A percentile compares a stretch with the other conserved stretches of the same genome.
phyloP scores from a whole-genome alignment of 1,139 yeast genomes.

The Pneumocystis canis region DNA sequence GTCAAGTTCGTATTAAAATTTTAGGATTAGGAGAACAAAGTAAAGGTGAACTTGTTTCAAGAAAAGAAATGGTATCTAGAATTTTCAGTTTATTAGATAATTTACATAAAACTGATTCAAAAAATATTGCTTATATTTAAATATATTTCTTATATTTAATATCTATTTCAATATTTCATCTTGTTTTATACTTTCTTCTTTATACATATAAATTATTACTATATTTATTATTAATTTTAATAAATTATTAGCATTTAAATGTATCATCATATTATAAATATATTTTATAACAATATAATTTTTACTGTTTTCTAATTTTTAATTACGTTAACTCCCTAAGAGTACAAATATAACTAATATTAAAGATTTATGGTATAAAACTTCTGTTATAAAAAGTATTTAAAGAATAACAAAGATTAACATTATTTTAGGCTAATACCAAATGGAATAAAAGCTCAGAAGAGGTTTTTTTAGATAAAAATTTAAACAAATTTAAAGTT shows the following conservation, averaged over 20 bases:
- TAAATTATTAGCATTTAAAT: background rate
- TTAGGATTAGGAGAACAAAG: constrained; percentile 80
- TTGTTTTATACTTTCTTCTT: too few relatives aligned
- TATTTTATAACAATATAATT: background rate
- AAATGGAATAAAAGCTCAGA: background rate
- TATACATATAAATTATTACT: too few relatives aligned
- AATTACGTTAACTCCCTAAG: too few relatives aligned
- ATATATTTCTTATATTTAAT: background rate
- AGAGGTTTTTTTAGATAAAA: background rate
- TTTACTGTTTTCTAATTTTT: background rate
- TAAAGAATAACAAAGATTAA: background rate
- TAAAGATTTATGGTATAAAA: background rate
- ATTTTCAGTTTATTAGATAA: constrained; percentile 28
- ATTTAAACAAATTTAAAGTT: background rate
- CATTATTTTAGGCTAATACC: background rate
- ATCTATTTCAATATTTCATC: background rate
- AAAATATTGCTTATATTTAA: background rate
- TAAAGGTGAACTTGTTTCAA: constrained; percentile 62
- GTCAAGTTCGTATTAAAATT: constrained; percentile 68
- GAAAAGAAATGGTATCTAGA: constrained; percentile 41
- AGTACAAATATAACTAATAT: too few relatives aligned
- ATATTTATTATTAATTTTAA: background rate
- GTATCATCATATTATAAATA: background rate
- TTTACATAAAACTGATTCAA: background rate
- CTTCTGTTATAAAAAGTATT: background rate